phyloP scores from a whole-genome alignment of 2,329 filamentous ascomycete genomes.

The Clarireedia sp. region DNA sequence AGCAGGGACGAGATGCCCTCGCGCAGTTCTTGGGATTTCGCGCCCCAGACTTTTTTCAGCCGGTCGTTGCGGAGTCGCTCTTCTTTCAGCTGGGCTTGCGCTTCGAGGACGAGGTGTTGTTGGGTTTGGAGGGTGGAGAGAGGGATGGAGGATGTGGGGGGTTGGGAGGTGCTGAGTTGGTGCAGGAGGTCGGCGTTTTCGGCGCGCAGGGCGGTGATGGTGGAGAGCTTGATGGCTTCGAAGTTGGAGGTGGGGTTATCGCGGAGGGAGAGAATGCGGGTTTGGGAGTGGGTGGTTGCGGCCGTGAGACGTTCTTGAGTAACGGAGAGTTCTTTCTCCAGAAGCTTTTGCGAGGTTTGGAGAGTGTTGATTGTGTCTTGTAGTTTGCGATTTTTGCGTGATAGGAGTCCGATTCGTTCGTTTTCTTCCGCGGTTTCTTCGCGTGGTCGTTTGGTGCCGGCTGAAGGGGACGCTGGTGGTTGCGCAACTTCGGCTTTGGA shows the following conservation, averaged over 20 bases:
- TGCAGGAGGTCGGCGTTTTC: conserved; percentile 80
- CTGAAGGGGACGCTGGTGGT: conserved; percentile 31
- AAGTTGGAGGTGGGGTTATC: conserved; percentile 86
- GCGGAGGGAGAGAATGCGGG: conserved; percentile 75
- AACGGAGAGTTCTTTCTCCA: conserved; percentile 69
- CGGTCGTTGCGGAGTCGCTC: conserved; percentile 77
- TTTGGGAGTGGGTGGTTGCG: conserved; percentile 60
- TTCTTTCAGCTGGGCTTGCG: conserved; percentile 59
- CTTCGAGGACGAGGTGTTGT: conserved; percentile 66
- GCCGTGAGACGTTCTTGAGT: conserved; percentile 63
- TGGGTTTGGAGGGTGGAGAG: conserved; percentile 66
- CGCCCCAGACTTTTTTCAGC: conserved; percentile 85
- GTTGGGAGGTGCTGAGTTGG: conserved; percentile 49
- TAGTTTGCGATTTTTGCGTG: conserved; percentile 79
- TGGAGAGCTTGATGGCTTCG: conserved; percentile 76
- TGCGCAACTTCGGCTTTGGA: conserved; percentile 48
- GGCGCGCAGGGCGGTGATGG: conserved; percentile 65
- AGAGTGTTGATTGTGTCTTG: conserved; percentile 68
- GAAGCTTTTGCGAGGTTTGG: conserved; percentile 60
- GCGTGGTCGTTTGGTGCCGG: conserved; percentile 57
- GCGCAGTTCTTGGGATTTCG: conserved; percentile 89
- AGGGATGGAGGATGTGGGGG: conserved; percentile 48
- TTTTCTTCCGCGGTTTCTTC: conserved; percentile 47
- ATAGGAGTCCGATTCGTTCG: conserved; percentile 70
- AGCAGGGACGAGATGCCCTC: conserved; percentile 88